phyloP scores from a whole-genome alignment of 495 filamentous ascomycete genomes.

The Annulohypoxylon stygium region DNA sequence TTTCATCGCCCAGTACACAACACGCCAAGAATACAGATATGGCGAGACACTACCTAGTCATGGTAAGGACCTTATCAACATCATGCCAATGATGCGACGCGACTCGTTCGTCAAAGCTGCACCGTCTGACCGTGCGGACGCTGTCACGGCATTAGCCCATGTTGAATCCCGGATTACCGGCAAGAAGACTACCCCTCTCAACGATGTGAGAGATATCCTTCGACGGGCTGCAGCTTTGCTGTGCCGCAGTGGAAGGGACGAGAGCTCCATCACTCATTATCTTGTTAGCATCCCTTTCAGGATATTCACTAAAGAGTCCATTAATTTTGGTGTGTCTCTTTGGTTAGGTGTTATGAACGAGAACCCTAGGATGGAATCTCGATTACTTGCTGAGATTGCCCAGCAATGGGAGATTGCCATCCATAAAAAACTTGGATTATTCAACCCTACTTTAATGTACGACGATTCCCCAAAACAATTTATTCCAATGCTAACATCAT shows the following conservation, averaged over 20 bases:
- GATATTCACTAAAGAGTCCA: constrained; percentile 92
- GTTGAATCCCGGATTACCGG: constrained; percentile 76
- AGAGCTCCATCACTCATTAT: constrained; percentile 82
- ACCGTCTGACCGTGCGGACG: constrained; percentile 66
- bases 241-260: constrained; percentile 77
- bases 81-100: constrained; percentile 65
- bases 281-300: constrained; percentile 91
- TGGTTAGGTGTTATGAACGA: constrained; percentile 98
- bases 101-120: constrained; percentile 57
- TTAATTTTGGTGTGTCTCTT: constrained; percentile 93
- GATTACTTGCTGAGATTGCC: constrained; percentile 84
- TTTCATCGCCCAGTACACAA: constrained; percentile 97
- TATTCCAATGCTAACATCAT: constrained; percentile 41
- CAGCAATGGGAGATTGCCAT: constrained; percentile 89
- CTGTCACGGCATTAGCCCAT: constrained; percentile 70
- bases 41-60: constrained; percentile 76
- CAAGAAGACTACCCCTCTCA: constrained; percentile 74
- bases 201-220: constrained; percentile 82
- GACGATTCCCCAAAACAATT: constrained; percentile 37
- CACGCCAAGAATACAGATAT: constrained; percentile 91
- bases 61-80: constrained; percentile 70
- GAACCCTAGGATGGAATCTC: constrained; percentile 86
- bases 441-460: constrained; percentile 77
- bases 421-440: constrained; percentile 80
- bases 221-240: constrained; percentile 86